phyloP scores from a whole-genome alignment of 139 green algal species.

The Edaphochlamys debaryana region DNA sequence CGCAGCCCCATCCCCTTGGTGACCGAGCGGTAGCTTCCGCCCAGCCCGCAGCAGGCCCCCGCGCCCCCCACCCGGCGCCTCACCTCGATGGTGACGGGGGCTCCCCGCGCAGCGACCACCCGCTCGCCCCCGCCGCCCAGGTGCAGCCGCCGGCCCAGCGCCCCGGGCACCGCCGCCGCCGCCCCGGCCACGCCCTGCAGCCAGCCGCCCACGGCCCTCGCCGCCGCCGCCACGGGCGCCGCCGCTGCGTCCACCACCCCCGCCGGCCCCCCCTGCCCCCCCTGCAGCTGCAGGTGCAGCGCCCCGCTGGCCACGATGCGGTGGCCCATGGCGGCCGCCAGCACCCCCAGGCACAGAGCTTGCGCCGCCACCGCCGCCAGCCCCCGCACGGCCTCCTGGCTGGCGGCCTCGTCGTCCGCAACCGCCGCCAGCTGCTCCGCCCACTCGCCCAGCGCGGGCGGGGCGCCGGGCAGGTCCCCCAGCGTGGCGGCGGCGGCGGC shows the following conservation, averaged over 20 bases:
- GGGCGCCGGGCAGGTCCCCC: background rate
- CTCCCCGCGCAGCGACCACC: too few species aligned
- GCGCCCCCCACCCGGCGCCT: too few species aligned
- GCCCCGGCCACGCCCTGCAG: background rate
- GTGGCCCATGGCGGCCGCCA: slow-evolving; percentile 30
- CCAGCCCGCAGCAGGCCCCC: too few species aligned
- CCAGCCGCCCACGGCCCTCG: background rate
- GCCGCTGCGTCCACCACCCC: slow-evolving; percentile 18
- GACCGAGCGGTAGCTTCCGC: too few species aligned
- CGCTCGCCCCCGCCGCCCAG: background rate
- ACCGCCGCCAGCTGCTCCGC: background rate
- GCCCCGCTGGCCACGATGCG: background rate
- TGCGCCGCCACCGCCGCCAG: slow-evolving; percentile 34
- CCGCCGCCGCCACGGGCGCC: slow-evolving; percentile 5
- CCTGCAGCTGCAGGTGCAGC: background rate
- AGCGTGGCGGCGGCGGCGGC: background rate
- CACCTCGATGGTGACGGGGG: too few species aligned
- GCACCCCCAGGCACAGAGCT: slow-evolving; percentile 9
- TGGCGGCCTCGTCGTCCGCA: background rate
- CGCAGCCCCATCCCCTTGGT: too few species aligned
- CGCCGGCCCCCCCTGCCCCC: background rate
- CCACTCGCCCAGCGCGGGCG: background rate
- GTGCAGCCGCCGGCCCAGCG: too few species aligned
- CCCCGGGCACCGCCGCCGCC: too few species aligned
- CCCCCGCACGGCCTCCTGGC: background rate